Evolutionary conservation across 2,329 filamentous ascomycete genomes (phyloP).

Genomic region (Purpureocillium takamizusanense): DNA sequence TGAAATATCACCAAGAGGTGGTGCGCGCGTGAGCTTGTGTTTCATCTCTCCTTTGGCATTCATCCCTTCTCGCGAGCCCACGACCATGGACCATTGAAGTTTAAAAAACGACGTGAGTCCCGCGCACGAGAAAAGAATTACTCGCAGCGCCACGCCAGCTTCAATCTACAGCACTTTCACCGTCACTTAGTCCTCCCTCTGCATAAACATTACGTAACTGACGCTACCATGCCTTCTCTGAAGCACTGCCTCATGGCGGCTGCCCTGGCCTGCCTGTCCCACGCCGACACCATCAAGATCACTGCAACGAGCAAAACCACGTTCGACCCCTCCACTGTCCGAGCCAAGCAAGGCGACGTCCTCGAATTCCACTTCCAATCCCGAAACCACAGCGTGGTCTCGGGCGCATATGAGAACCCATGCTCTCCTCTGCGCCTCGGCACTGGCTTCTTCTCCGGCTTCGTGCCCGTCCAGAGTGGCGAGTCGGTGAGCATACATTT

Average conservation of each 20-base stretch:
- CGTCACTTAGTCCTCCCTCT: too few species aligned
- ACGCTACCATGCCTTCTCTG: conserved; percentile 17
- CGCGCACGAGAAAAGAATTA: too few species aligned
- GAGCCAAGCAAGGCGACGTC: conserved; percentile 22
- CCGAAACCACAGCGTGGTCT: conserved; percentile 27
- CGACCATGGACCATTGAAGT: too few species aligned
- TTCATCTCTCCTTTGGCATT: background rate
- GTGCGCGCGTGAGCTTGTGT: background rate
- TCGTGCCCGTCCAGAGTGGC: conserved; percentile 17
- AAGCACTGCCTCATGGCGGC: conserved; percentile 14
- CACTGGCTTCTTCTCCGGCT: conserved; percentile 29
- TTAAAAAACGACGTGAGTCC: too few species aligned
- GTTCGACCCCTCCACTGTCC: conserved; percentile 23
- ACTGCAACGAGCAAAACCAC: conserved; percentile 21
- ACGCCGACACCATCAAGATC: conserved; percentile 23
- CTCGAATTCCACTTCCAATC: conserved; percentile 27
- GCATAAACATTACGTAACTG: too few species aligned
- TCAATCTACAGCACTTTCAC: too few species aligned
- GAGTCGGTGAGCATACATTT: conserved; percentile 19
- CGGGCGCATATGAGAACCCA: conserved; percentile 24
- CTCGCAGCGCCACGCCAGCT: too few species aligned
- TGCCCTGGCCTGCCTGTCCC: conserved; percentile 14
- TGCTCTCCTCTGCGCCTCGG: conserved; percentile 21
- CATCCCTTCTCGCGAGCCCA: background rate
- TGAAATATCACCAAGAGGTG: too few species aligned